Evolutionary conservation across 208 protist genomes (phyloP), one percentile per base, ranked within the genome.

Genomic region (Balamuthia mandrillaris): DNA sequence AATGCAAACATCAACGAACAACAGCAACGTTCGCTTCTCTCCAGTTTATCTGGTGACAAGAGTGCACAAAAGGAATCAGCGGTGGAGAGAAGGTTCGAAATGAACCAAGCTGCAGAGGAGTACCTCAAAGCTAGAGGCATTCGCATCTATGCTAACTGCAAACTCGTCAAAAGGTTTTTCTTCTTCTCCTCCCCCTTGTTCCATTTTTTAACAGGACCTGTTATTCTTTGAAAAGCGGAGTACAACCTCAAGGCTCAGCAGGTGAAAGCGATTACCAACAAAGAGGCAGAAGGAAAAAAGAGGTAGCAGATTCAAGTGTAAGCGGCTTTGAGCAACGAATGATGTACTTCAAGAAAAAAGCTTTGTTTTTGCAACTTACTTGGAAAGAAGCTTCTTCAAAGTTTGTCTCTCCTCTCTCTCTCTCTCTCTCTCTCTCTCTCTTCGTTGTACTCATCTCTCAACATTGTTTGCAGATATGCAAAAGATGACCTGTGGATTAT

Each of bases 401-500:
- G 77, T 84, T 68, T 24, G 24, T 12, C 39, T 21, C 18, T 21
- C n/a, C 54, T 24, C 33, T 21, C 6, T n/a, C n/a, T n/a, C n/a
- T n/a, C n/a, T n/a, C n/a, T n/a, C n/a, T n/a, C n/a, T n/a, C n/a
- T n/a, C n/a, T 0, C 61, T 45, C 1, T 33, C 2, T 37, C 18
- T 35, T 24, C 41, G 29, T 27, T 35, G 5, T 1, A 52, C 21
- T 51, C 42, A 9, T 21, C 12, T 4, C 44, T 12, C 9, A 9
- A 9, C 12, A 16, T 42, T 33, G 42, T 27, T 58, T 7, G 16
- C 74, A 84, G 77, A 12, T 84, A 84, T n/a, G 54, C 31, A 14
- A 84, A 84, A 56, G 77, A 84, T 45, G 77, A 84, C 29, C 31
- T 84, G 9, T 84, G 77, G 77, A 84, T 84, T 29, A 84, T 84